Evolutionary conservation across 2,329 filamentous ascomycete species (phyloP).

Genomic region (Capronia coronata): DNA sequence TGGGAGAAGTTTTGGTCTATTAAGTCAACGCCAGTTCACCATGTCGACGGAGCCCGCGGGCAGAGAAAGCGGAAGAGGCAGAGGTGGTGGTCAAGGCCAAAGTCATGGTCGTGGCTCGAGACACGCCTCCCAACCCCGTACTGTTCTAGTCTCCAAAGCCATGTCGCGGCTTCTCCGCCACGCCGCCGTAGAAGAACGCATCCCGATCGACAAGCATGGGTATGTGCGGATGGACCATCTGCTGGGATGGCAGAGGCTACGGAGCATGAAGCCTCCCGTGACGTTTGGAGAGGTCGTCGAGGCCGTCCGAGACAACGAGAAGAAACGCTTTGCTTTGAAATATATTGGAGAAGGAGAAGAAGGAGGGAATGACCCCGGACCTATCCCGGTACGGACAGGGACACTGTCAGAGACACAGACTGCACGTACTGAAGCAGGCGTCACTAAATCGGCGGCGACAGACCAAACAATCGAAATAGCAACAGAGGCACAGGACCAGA

Average conservation of each 20-base stretch:
- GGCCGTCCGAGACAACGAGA: slow-evolving; percentile 70
- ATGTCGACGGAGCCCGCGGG: neutral
- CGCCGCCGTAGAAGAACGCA: slow-evolving; percentile 53
- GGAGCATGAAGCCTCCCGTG: slow-evolving; percentile 55
- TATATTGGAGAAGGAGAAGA: slow-evolving; percentile 35
- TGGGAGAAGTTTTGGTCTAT: too few relatives aligned
- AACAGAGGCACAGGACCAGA: too few relatives aligned
- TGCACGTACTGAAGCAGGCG: slow-evolving; percentile 21
- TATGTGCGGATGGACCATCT: slow-evolving; percentile 56
- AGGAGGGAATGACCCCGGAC: slow-evolving; percentile 4
- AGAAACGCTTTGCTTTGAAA: slow-evolving; percentile 82
- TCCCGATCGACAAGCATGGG: slow-evolving; percentile 53
- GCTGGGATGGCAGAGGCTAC: slow-evolving; percentile 56
- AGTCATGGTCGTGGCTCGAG: neutral
- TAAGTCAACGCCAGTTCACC: too few relatives aligned
- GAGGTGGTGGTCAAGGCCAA: neutral
- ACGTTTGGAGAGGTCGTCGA: slow-evolving; percentile 66
- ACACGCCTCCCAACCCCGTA: slow-evolving; percentile 29
- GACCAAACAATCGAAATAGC: slow-evolving; percentile 9
- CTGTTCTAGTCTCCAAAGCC: slow-evolving; percentile 44
- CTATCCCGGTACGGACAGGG: too few relatives aligned
- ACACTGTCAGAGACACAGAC: slow-evolving; percentile 5
- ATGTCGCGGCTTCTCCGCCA: slow-evolving; percentile 54
- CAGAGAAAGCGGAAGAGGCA: too few relatives aligned
- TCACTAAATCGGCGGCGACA: slow-evolving; percentile 9